Evolutionary conservation across 1,284 basidiomycete species (phyloP), one percentile per base, ranked within the genome.

Genomic region (Sanghuangporus weigelae): DNA sequence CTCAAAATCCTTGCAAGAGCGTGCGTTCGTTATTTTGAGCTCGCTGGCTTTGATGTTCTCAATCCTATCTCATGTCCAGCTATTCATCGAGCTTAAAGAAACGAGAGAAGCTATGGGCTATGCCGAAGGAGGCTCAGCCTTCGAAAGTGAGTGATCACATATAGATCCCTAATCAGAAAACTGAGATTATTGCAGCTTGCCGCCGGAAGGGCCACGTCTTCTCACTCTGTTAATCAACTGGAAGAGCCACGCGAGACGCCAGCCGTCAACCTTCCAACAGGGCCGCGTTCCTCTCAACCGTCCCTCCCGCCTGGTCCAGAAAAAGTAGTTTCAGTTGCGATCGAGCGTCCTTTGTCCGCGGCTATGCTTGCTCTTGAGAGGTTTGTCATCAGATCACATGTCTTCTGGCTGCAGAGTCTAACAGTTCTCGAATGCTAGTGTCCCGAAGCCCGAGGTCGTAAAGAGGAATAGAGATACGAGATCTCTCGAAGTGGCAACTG

Each of bases 1-100:
- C 75, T 96, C 51, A 93, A 92, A 72, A 89, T 94, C 64, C 77
- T 95, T 44, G 90, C 86, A 7, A 80, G 84, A 74, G 88, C 92
- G 86, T 93, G 74, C 72, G 85, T 40, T 44, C 7, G 23, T 40
- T 65, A 48, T 16, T n/a, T 57, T 36, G 7, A 12, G 10, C 54
- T 54, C 39, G 36, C 21, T 16, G 16, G 12, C 10, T n/a, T n/a
- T 21, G 7, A 40, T 59, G 16, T 39, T 42, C 42, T 19, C 53
- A 51, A 62, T n/a, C 21, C 7, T 46, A 19, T 14, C 1, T 46
- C 16, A 12, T n/a, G 7, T 46, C 16, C 21, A 89, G 88, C 23
- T 91, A 91, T 72, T 82, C 83, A 40, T 87, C 89, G 2, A 83
- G 84, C 70, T 73, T 91, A 69, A 89, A 87, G 74, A 88, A 87